These are phyloP conservation scores for Effrenium voratum DNA, from an alignment of 73 alveolate species.

Conservation along the genomic window DNA sequence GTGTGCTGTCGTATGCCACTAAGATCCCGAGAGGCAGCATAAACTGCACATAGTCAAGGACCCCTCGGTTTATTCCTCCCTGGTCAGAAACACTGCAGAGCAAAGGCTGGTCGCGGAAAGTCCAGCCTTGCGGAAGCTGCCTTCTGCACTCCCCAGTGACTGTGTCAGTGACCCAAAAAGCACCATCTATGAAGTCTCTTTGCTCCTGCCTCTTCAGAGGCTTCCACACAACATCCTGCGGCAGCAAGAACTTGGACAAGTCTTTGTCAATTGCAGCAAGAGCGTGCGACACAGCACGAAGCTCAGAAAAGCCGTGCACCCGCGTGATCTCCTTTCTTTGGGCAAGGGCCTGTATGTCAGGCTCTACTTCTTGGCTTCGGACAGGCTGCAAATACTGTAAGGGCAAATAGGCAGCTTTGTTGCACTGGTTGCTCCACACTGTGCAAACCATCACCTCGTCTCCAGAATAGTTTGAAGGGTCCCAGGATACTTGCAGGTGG, in stretches of 20 bases:
- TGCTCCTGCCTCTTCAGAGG: background rate
- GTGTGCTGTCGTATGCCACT: background rate
- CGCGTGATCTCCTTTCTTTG: background rate
- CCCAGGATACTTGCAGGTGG: background rate
- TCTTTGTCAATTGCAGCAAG: background rate
- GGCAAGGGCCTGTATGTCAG: background rate
- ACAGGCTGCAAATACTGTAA: background rate
- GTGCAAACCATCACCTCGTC: background rate
- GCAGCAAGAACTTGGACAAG: background rate
- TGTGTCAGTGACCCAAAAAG: background rate
- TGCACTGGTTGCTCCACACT: background rate
- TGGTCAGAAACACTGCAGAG: background rate
- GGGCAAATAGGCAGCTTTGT: background rate
- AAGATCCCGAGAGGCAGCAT: background rate
- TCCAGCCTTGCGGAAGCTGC: background rate
- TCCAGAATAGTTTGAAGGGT: background rate
- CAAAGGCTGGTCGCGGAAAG: background rate
- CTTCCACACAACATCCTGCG: background rate
- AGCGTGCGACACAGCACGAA: constrained; percentile 3
- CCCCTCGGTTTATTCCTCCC: background rate
- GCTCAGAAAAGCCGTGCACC: background rate
- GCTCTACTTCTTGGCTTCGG: background rate
- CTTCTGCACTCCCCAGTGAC: background rate
- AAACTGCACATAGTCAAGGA: background rate
- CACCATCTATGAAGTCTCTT: background rate